phyloP scores from a whole-genome alignment of 2,329 filamentous ascomycete species.

The Sporothrix phasma region DNA sequence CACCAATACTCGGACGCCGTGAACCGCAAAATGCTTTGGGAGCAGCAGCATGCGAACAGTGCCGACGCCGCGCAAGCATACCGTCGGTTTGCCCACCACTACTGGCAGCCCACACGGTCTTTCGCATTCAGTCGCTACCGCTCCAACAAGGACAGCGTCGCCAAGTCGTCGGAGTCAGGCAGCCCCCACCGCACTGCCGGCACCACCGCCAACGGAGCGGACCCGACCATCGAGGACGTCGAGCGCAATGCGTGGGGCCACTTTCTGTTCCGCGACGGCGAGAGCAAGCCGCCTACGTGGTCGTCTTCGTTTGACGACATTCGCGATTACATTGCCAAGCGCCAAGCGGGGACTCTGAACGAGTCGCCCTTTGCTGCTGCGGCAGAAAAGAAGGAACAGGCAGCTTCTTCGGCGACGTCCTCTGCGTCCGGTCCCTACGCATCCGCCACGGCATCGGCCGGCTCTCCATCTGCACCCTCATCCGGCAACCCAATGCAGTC shows the following conservation, averaged over 20 bases:
- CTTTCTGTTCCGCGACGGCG: slow-evolving; percentile 29
- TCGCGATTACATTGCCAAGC: slow-evolving; percentile 26
- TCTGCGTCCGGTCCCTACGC: not conserved
- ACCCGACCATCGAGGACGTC: slow-evolving; percentile 35
- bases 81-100: slow-evolving; percentile 34
- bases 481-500: not conserved
- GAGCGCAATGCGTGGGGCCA: slow-evolving; percentile 37
- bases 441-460: too few relatives aligned
- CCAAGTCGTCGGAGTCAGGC: slow-evolving; percentile 24
- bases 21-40: slow-evolving; percentile 37
- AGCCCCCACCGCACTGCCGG: not conserved
- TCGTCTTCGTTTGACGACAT: slow-evolving; percentile 27
- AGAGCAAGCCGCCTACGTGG: slow-evolving; percentile 22
- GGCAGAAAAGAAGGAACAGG: not conserved
- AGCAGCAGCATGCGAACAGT: slow-evolving; percentile 30
- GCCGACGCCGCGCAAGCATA: slow-evolving; percentile 25
- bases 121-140: slow-evolving; percentile 19
- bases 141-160: slow-evolving; percentile 25
- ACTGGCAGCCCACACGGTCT: slow-evolving; percentile 27
- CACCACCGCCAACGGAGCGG: slow-evolving; percentile 27
- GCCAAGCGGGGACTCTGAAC: slow-evolving; percentile 15
- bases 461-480: slow-evolving; percentile 5
- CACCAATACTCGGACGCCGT: slow-evolving; percentile 38
- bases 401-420: not conserved
- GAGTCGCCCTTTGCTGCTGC: not conserved